Evolutionary conservation across 306 rosid genomes (phyloP).

Genomic region (Rosa rugosa): DNA sequence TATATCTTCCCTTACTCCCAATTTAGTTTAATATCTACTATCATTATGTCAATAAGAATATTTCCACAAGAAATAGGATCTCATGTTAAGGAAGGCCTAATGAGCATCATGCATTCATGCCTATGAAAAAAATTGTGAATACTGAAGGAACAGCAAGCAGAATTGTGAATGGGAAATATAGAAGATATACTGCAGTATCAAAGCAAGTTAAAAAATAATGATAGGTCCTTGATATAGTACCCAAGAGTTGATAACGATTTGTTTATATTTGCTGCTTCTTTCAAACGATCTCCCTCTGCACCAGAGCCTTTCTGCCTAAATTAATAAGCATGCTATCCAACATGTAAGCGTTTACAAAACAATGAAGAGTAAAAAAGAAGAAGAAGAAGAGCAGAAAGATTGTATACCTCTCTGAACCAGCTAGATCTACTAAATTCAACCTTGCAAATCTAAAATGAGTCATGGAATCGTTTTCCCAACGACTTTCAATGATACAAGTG

Average conservation of each 20-base stretch:
- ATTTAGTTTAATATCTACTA: not conserved
- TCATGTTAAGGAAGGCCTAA: not conserved
- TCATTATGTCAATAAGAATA: not conserved
- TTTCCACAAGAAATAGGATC: not conserved
- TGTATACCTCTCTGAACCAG: conserved; percentile 93
- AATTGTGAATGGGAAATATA: not conserved
- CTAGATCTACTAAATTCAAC: conserved; percentile 90
- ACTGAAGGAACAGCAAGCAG: not conserved
- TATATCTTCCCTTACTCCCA: not conserved
- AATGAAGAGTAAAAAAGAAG: not conserved
- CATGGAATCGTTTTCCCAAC: conserved; percentile 87
- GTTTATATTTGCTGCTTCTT: conserved; percentile 95
- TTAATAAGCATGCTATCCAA: conserved; percentile 27
- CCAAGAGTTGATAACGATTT: conserved; percentile 94
- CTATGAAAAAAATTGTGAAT: not conserved
- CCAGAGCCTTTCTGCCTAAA: conserved; percentile 96
- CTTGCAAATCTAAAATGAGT: conserved; percentile 89
- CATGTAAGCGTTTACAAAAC: conserved; percentile 17
- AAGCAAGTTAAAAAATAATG: conserved; percentile 30
- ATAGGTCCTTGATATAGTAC: conserved; percentile 39
- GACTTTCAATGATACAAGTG: conserved; percentile 91
- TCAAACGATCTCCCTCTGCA: conserved; percentile 89
- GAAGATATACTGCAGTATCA: not conserved
- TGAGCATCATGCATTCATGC: conserved; percentile 5
- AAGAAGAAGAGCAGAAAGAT: not conserved